A percentile compares a stretch with the other conserved stretches of the same genome.
Evolutionary conservation across 305 asterid genomes (phyloP).

Genomic region (Fraxinus xanthoxyloides): DNA sequence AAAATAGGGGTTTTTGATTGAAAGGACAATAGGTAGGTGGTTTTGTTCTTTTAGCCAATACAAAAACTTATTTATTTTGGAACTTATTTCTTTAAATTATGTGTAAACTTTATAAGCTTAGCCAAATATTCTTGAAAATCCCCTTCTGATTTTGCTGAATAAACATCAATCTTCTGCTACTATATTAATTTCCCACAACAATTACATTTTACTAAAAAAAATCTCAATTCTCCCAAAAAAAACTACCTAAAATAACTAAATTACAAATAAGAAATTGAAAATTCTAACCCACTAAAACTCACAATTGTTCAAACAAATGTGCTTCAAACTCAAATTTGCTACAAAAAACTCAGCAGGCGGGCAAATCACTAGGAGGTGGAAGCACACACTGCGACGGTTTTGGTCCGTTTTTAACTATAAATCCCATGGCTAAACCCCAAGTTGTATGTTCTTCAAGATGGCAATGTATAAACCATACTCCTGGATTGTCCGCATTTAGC

Average conservation of each 20-base stretch:
- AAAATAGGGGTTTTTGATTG: too few relatives aligned
- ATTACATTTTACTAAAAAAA: not conserved
- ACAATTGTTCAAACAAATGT: not conserved
- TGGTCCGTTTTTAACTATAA: not conserved
- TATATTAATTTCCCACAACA: not conserved
- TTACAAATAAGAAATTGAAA: not conserved
- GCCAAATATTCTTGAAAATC: not conserved
- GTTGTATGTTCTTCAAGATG: not conserved
- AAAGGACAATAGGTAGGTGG: too few relatives aligned
- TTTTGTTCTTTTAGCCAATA: too few relatives aligned
- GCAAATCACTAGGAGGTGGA: conserved; percentile 9
- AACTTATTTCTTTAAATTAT: not conserved
- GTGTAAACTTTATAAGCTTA: not conserved
- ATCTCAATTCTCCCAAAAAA: not conserved
- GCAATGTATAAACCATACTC: conserved; percentile 13
- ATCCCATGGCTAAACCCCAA: conserved; percentile 3
- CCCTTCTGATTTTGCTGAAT: not conserved
- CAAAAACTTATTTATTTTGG: too few relatives aligned
- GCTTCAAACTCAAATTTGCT: not conserved
- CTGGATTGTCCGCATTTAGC: conserved; percentile 1
- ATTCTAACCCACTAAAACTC: not conserved
- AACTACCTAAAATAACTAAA: not conserved
- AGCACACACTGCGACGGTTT: not conserved
- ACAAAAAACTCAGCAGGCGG: not conserved
- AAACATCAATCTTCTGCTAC: not conserved